Evolutionary conservation across 2,329 filamentous ascomycete genomes (phyloP).

Genomic region (Aureobasidium namibiae): DNA sequence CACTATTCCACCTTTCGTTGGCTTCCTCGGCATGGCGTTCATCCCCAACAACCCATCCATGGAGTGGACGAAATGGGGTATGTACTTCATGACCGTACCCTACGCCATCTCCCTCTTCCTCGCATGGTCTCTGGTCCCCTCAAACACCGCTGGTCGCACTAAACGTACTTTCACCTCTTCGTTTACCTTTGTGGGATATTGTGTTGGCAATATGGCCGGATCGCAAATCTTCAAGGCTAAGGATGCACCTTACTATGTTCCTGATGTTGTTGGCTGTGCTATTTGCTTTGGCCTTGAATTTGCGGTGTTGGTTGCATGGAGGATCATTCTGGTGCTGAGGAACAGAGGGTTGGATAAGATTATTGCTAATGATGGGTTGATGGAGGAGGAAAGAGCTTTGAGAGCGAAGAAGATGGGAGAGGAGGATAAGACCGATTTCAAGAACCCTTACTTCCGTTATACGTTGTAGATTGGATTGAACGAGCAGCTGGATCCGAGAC

Average conservation of each 20-base stretch:
- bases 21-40: slow-evolving; percentile 28
- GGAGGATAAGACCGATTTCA: slow-evolving; percentile 62
- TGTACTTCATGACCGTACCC: slow-evolving; percentile 28
- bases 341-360: slow-evolving; percentile 27
- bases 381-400: slow-evolving; percentile 52
- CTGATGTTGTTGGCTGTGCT: slow-evolving; percentile 34
- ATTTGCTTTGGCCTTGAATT: slow-evolving; percentile 26
- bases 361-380: slow-evolving; percentile 19
- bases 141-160: slow-evolving; percentile 40
- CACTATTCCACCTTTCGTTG: slow-evolving; percentile 27
- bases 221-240: slow-evolving; percentile 38
- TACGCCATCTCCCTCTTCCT: slow-evolving; percentile 28
- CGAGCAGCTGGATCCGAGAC: not conserved
- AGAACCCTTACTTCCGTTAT: slow-evolving; percentile 24
- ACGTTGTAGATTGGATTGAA: slow-evolving; percentile 14
- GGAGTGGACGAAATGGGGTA: slow-evolving; percentile 31
- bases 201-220: slow-evolving; percentile 41
- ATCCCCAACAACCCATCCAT: slow-evolving; percentile 25
- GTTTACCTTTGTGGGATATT: slow-evolving; percentile 40
- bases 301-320: slow-evolving; percentile 33
- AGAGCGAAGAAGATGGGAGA: slow-evolving; percentile 60
- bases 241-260: slow-evolving; percentile 39
- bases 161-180: slow-evolving; percentile 40
- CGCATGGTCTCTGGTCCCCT: slow-evolving; percentile 32
- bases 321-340: slow-evolving; percentile 32